phyloP scores from a whole-genome alignment of 192 early-diverging fungal genomes.

The Backusella sp. region DNA sequence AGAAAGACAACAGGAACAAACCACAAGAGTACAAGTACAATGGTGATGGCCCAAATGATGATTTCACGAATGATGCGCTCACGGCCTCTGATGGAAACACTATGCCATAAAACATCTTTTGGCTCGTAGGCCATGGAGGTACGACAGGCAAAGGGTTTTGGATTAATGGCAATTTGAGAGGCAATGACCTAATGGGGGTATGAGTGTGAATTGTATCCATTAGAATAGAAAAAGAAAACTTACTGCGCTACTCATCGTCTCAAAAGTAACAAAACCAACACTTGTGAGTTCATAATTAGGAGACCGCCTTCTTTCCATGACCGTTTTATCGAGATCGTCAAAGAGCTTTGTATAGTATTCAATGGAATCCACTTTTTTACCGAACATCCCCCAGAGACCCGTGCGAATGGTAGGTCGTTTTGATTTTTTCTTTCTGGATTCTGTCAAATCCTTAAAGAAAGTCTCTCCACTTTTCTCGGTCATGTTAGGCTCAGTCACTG shows the following conservation, averaged over 20 bases:
- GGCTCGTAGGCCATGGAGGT: constrained; percentile 67
- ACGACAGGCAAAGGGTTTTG: constrained; percentile 59
- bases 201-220: neutral
- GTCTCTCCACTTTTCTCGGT: neutral
- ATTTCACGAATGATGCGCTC: constrained; percentile 50
- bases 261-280: constrained; percentile 76
- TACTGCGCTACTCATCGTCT: constrained; percentile 63
- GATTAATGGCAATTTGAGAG: constrained; percentile 63
- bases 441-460: constrained; percentile 5
- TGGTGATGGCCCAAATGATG: constrained; percentile 50
- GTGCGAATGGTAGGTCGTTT: constrained; percentile 43
- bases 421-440: constrained; percentile 1
- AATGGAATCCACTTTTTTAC: constrained; percentile 65
- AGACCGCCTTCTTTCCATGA: constrained; percentile 31
- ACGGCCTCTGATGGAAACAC: constrained; percentile 51
- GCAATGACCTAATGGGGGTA: constrained; percentile 47
- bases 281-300: constrained; percentile 38
- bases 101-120: constrained; percentile 70
- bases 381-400: constrained; percentile 44
- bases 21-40: constrained; percentile 73
- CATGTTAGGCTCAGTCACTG: neutral
- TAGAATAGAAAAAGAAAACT: neutral
- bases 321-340: constrained; percentile 49
- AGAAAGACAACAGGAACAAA: constrained; percentile 60
- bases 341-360: constrained; percentile 58